phyloP scores from a whole-genome alignment of 164 flowering plant species.

The Macadamia tetraphylla region DNA sequence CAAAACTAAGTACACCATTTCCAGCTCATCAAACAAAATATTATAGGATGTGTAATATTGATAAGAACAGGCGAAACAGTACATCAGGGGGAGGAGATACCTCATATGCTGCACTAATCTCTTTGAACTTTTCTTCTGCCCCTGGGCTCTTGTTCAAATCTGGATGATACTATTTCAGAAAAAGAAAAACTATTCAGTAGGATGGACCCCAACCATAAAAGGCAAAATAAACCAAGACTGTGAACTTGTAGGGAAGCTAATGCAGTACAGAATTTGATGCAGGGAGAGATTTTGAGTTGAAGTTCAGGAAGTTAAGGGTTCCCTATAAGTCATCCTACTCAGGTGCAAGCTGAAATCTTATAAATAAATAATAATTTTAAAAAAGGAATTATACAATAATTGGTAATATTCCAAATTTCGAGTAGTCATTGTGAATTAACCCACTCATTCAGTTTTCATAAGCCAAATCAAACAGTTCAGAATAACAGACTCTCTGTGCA shows the following conservation, averaged over 20 bases:
- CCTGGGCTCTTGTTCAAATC: constrained; percentile 83
- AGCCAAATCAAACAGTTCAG: neutral
- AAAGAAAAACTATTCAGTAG: neutral
- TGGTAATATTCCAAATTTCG: too few relatives aligned
- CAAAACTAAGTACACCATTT: neutral
- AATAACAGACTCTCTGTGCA: neutral
- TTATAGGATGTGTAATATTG: neutral
- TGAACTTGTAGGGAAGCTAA: neutral
- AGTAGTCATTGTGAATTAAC: too few relatives aligned
- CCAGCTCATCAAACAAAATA: constrained; percentile 3
- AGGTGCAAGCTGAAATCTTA: too few relatives aligned
- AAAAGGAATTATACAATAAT: too few relatives aligned
- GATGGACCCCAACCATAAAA: neutral
- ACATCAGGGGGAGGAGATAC: constrained; percentile 21
- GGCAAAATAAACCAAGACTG: neutral
- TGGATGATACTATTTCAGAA: constrained; percentile 76
- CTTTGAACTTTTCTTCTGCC: constrained; percentile 92
- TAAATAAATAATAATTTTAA: too few relatives aligned
- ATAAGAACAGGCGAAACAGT: neutral
- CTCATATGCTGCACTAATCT: constrained; percentile 99
- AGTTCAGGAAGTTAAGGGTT: neutral
- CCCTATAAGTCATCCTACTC: too few relatives aligned
- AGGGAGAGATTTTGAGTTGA: neutral
- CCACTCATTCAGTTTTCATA: too few relatives aligned
- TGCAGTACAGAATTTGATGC: neutral